A percentile compares a stretch with the other conserved stretches of the same genome.
phyloP scores from a whole-genome alignment of 495 filamentous ascomycete species.

The Daldinia concentrica region DNA sequence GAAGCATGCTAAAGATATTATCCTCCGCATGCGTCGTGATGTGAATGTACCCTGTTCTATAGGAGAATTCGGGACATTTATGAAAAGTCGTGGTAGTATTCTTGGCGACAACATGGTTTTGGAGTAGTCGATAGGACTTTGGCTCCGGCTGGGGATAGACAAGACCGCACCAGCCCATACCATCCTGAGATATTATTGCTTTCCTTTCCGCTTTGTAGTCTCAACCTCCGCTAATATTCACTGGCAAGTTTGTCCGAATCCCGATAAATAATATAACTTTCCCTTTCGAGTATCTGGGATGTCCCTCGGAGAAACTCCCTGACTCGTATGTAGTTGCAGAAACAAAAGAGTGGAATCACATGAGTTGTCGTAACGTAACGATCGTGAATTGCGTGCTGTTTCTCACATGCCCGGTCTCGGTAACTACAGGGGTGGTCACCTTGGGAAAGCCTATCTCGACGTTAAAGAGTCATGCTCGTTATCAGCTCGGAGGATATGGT shows the following conservation, averaged over 20 bases:
- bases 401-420: constrained; percentile 28
- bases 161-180: constrained; percentile 30
- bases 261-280: constrained; percentile 6
- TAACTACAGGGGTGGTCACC: constrained; percentile 29
- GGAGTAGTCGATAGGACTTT: constrained; percentile 28
- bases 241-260: background rate
- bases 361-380: constrained; percentile 40
- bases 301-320: background rate
- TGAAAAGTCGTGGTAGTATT: constrained; percentile 39
- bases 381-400: constrained; percentile 36
- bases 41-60: constrained; percentile 42
- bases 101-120: constrained; percentile 38
- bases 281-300: constrained; percentile 16
- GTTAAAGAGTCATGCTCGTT: constrained; percentile 27
- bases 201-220: constrained; percentile 10
- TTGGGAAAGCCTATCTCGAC: constrained; percentile 34
- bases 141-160: constrained; percentile 31
- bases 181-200: constrained; percentile 25
- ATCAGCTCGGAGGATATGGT: constrained; percentile 22
- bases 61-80: constrained; percentile 38
- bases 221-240: background rate
- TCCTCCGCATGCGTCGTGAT: constrained; percentile 35
- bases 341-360: constrained; percentile 36
- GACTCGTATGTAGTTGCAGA: constrained; percentile 15
- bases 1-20: constrained; percentile 33